Evolutionary conservation across 805 yeast genomes (phyloP).

Genomic region (Metschnikowia sp.): DNA sequence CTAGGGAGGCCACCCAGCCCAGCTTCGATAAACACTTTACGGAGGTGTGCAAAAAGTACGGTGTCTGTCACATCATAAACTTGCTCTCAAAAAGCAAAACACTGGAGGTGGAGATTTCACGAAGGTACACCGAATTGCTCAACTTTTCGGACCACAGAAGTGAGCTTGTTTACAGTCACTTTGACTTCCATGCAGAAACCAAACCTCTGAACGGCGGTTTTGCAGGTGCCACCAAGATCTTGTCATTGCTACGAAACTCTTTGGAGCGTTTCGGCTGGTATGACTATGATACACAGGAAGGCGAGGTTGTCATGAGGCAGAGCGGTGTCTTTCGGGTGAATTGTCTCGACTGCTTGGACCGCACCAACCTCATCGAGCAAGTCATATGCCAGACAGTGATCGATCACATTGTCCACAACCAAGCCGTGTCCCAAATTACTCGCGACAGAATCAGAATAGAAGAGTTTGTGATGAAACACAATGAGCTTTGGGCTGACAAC

Average conservation of each 20-base stretch:
- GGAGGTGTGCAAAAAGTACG: constrained; percentile 67
- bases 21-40: constrained; percentile 81
- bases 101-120: constrained; percentile 70
- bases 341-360: constrained; percentile 90
- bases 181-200: constrained; percentile 93
- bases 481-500: constrained; percentile 58
- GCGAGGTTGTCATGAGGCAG: constrained; percentile 66
- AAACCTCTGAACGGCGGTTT: constrained; percentile 75
- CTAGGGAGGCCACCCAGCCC: constrained; percentile 89
- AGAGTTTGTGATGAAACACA: constrained; percentile 15
- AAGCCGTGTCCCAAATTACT: background rate
- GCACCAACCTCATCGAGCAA: constrained; percentile 89
- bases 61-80: constrained; percentile 86
- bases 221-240: constrained; percentile 70
- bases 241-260: constrained; percentile 61
- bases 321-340: constrained; percentile 90
- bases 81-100: constrained; percentile 71
- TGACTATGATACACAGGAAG: constrained; percentile 57
- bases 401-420: constrained; percentile 28
- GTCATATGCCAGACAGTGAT: constrained; percentile 73
- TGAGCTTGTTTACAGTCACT: constrained; percentile 59
- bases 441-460: constrained; percentile 11
- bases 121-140: constrained; percentile 62
- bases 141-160: constrained; percentile 25
- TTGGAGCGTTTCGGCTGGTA: constrained; percentile 80